Base-by-base conservation (phyloP, 371 early-diverging fungal species). In the Mortierella sp. region DNA sequence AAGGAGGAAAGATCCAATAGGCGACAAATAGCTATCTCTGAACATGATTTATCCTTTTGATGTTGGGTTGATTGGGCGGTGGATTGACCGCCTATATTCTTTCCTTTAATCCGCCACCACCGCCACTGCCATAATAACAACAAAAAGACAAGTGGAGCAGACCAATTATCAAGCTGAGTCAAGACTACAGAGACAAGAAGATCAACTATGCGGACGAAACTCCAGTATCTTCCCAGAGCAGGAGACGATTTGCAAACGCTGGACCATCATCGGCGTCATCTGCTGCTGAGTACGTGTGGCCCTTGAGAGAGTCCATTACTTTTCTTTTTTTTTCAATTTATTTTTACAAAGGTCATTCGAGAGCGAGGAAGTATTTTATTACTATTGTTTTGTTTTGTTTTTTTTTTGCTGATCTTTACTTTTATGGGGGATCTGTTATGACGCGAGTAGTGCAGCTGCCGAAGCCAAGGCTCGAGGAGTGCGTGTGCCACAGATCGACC, bases 91-190 rank as follows among this genome's bases (percentile, higher is more conserved):
- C 4, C 21, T 50, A 4, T 50, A 6, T 50, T 50, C 14, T 21
- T n/a, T 3, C 50, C n/a, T n/a, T n/a, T n/a, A n/a, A n/a, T n/a
- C n/a, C n/a, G n/a, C n/a, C n/a, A n/a, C n/a, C n/a, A n/a, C n/a
- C n/a, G n/a, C n/a, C n/a, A n/a, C n/a, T n/a, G n/a, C n/a, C n/a
- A n/a, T n/a, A n/a, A n/a, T n/a, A n/a, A 7, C 2, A 30, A 4
- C n/a, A n/a, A 30, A 37, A 85, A 66, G 94, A 88, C 64, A 93
- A 93, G 76, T 97, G 97, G 96, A 92, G 92, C 74, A 85, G 97
- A 45, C 91, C 95, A 28, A 93, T 98, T 19, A 79, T 97, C 60
- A 90, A 91, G 16, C 86, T 94, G 51, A 93, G 93, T 70, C 85
- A 86, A 44, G 91, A 92, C 75, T 96, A 94, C 84, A 87, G 91